Percentiles rank a stretch among this genome's conserved stretches.
phyloP scores from a whole-genome alignment of 805 yeast genomes.

The Saccharomycopsis amapae region DNA sequence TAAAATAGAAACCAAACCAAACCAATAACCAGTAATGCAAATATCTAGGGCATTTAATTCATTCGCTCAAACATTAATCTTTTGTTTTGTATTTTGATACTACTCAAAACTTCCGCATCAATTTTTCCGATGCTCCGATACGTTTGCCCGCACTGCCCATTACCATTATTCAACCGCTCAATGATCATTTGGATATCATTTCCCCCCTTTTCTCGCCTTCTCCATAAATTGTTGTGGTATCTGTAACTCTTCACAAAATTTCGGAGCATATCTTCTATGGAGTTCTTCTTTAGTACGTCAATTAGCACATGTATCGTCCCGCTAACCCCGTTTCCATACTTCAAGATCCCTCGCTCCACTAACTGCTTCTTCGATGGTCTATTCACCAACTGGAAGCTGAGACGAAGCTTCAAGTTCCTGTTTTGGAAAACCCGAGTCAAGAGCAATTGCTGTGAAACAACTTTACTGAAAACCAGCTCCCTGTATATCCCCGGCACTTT shows the following conservation, averaged over 20 bases:
- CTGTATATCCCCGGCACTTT: slow-evolving; percentile 1
- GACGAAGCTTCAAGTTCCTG: background rate
- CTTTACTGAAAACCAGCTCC: background rate
- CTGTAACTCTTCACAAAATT: slow-evolving; percentile 12
- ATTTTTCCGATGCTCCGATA: too few relatives aligned
- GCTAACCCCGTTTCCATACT: background rate
- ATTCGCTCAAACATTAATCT: background rate
- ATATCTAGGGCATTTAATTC: too few relatives aligned
- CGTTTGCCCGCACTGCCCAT: background rate
- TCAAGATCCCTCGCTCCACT: slow-evolving; percentile 3
- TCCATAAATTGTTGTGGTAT: background rate
- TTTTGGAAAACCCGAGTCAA: background rate
- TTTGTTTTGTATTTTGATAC: background rate
- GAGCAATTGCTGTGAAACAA: slow-evolving; percentile 6
- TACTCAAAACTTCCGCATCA: too few relatives aligned
- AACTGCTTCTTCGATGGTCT: slow-evolving; percentile 7
- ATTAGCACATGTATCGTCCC: slow-evolving; percentile 3
- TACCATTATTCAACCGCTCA: background rate
- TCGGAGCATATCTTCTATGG: slow-evolving; percentile 14
- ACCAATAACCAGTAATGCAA: too few relatives aligned
- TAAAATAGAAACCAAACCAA: background rate
- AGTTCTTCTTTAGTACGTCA: slow-evolving; percentile 1
- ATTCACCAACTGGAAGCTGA: background rate
- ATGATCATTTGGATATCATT: background rate
- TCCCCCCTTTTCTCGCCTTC: too few relatives aligned